These are phyloP conservation scores for Erythrobasidium hasegawianum DNA, from an alignment of 1,284 basidiomycete genomes.

Conservation along the genomic window DNA sequence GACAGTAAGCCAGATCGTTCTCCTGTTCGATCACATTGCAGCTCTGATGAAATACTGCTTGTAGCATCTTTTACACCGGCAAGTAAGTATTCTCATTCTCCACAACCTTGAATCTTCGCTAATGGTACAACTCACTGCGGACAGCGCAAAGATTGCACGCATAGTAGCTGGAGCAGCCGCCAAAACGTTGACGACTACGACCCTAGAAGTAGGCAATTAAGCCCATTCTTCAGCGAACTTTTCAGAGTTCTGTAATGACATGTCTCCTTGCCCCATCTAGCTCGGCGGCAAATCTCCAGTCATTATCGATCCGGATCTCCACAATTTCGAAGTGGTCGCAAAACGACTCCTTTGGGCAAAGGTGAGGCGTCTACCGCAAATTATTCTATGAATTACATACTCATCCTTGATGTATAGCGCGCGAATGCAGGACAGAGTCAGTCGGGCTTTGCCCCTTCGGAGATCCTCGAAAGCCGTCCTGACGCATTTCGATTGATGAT, in stretches of 20 bases:
- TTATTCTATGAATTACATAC: too few relatives aligned
- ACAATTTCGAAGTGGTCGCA: constrained; percentile 59
- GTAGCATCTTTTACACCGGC: constrained; percentile 34
- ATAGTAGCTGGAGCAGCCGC: constrained; percentile 79
- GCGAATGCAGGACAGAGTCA: constrained; percentile 70
- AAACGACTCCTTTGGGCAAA: constrained; percentile 76
- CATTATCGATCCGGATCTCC: constrained; percentile 63
- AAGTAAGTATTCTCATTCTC: constrained; percentile 23
- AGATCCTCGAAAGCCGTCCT: too few relatives aligned
- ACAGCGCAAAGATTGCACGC: constrained; percentile 66
- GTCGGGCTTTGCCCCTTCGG: too few relatives aligned
- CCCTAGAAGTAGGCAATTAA: too few relatives aligned
- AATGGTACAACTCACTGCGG: constrained; percentile 34
- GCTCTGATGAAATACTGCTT: background rate
- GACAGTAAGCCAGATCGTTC: constrained; percentile 60
- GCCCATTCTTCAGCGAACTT: too few relatives aligned
- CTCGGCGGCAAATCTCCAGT: constrained; percentile 80
- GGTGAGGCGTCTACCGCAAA: too few relatives aligned
- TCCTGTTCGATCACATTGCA: background rate
- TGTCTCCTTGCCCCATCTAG: too few relatives aligned
- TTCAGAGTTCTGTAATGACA: too few relatives aligned
- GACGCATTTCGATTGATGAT: background rate
- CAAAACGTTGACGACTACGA: constrained; percentile 75
- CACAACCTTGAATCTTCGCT: too few relatives aligned
- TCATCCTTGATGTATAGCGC: too few relatives aligned